Evolutionary conservation across 108 stramenopile genomes (phyloP), one percentile per base, ranked within the genome.

Genomic region (Conticribra guillardii): DNA sequence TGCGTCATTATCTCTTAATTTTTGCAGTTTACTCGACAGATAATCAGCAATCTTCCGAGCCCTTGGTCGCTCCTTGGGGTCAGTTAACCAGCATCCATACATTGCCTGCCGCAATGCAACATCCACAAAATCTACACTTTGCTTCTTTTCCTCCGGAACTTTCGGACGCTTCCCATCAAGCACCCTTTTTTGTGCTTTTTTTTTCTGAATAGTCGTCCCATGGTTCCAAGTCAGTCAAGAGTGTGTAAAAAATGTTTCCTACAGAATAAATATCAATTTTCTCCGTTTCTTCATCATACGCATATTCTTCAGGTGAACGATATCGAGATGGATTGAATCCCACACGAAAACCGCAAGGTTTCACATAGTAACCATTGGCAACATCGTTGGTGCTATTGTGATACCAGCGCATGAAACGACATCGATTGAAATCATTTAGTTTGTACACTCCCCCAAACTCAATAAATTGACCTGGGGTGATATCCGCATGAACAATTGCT

Each of bases 341-440:
- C 7, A 63, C 74, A 18, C 30, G 19, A 44, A 74, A 87, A 1
- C 61, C 52, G 45, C 89, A 90, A 2, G 47, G 54, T 44, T 45
- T 19, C 11, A 24, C 19, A 37, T 64, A 11, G 5, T 41, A 11
- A 9, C 11, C 37, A 41, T 11, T 41, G n/a, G n/a, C n/a, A n/a
- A n/a, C 53, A 8, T 18, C 32, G n/a, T 19, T 48, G 4, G 78
- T 8, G 27, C 61, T 23, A 26, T 73, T 64, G 8, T 41, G 34
- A 62, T 84, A 81, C 68, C 71, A 77, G 17, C 57, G 72, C 34
- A 91, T 54, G 70, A 91, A 91, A 7, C 87, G 81, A 34, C 78
- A 84, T 15, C 89, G 74, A 67, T 91, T 91, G 71, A 91, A 91
- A 69, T 91, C 89, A 54, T 87, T 86, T 23, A 91, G 74, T 60